Base-by-base conservation (phyloP, 2,329 filamentous ascomycete genomes). In the Nothophoma quercina region DNA sequence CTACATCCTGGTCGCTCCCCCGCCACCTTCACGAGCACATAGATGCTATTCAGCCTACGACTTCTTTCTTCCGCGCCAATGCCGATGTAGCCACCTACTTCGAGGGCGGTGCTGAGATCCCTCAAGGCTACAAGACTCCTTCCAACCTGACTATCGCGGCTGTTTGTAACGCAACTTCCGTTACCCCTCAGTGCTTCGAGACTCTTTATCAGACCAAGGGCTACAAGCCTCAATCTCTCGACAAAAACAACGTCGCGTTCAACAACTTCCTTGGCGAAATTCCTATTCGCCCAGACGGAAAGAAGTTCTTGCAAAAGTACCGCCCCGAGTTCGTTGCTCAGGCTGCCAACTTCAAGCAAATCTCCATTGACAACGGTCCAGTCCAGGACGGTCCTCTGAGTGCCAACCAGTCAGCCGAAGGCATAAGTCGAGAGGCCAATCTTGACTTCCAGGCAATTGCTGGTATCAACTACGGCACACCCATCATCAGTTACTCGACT, bases 401-500 rank as follows among this genome's bases (percentile, higher is more conserved):
- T 7, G 59, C 62, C 1, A 62, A 66, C 2, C 67, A 75, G 45
- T 58, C 71, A 23, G 58, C 38, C 2, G 43, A 56, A 1, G 63
- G 61, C 3, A 70, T 72, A 77, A 60, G 81, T 77, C 52, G 63
- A 5, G 87, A 90, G 69, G 87, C 84, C 15, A 87, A 86, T 56
- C 77, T 89, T 10, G 86, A 89, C 63, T 77, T 85, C 3, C 83
- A 89, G 62, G 85, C 86, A 42, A 79, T 86, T 7, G 65, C 85
- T 7, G 79, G 80, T 10, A 75, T 88, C 51, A 80, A 79, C 58
- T 80, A 79, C 55, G 81, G 82, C 1, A 79, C 83, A 3, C 79
- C 81, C 8, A 78, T 85, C 38, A 78, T 75, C 7, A 83, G 82
- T 49, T 89, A 84, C 70, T 84, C 81, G 41, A 86, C 84, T 1